Evolutionary conservation across 768 basidiomycete genomes (phyloP).

Genomic region (Calocera cornea): DNA sequence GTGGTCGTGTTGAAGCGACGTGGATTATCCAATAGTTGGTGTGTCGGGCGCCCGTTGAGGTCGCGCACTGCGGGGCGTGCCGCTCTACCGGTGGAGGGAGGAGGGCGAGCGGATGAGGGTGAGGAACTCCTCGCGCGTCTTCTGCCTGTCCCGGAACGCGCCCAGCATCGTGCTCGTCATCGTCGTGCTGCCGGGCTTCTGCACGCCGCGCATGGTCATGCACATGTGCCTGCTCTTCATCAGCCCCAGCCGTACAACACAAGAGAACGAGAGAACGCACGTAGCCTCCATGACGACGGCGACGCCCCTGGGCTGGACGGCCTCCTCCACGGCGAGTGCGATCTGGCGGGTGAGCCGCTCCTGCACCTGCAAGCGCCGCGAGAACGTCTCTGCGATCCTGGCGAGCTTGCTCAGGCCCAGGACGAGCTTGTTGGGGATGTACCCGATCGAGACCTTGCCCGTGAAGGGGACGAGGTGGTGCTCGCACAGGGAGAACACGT

Average conservation of each 20-base stretch:
- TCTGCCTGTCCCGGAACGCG: constrained; percentile 95
- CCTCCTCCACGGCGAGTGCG: constrained; percentile 94
- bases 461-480: constrained; percentile 97
- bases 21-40: not conserved
- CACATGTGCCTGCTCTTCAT: constrained; percentile 62
- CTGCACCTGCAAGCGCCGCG: constrained; percentile 89
- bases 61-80: not conserved
- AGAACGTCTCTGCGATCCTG: constrained; percentile 93
- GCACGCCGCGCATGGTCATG: constrained; percentile 99
- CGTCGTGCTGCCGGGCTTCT: constrained; percentile 92
- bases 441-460: constrained; percentile 96
- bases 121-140: constrained; percentile 94
- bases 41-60: not conserved
- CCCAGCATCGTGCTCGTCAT: constrained; percentile 97
- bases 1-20: not conserved
- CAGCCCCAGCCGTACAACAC: not conserved
- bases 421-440: constrained; percentile 90
- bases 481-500: constrained; percentile 93
- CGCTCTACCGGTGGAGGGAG: not conserved
- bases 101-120: constrained; percentile 43
- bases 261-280: constrained; percentile 36
- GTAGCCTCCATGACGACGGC: constrained; percentile 99
- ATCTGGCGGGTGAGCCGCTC: constrained; percentile 96
- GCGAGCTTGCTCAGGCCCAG: constrained; percentile 93
- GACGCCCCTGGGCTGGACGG: constrained; percentile 92